A percentile compares a stretch with the other conserved stretches of the same genome.
Conservation (phyloP, 2,329 filamentous ascomycete genomes). For the Aurifilum marmelostoma region DNA sequence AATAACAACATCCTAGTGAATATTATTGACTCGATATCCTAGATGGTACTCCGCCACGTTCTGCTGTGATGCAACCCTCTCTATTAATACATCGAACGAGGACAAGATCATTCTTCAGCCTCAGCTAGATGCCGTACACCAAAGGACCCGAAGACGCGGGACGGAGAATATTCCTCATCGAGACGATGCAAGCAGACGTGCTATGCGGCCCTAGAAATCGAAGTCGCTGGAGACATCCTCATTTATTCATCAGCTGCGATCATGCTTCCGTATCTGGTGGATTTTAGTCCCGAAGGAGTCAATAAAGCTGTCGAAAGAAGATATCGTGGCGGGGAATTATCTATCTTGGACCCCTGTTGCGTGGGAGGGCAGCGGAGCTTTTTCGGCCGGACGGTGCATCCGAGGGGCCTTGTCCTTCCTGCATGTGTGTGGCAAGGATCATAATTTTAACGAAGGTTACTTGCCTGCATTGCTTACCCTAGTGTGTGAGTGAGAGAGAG, state of each 20-base stretch:
- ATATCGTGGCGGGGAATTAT: slow-evolving; percentile 9
- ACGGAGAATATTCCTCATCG: no score
- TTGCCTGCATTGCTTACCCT: not conserved
- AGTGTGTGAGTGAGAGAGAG: no score
- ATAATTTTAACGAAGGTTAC: not conserved
- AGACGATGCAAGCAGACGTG: not conserved
- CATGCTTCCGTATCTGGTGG: not conserved
- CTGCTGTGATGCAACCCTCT: not conserved
- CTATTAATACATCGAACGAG: not conserved
- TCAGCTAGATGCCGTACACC: not conserved
- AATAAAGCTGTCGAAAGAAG: not conserved
- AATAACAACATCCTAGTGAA: not conserved
- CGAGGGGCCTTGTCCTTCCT: not conserved
- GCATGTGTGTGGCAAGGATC: slow-evolving; percentile 7
- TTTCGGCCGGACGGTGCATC: not conserved
- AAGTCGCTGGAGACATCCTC: not conserved
- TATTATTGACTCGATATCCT: not conserved
- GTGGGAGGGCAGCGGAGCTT: slow-evolving; percentile 7
- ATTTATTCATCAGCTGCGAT: not conserved
- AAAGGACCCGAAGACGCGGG: not conserved
- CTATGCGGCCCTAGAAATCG: not conserved
- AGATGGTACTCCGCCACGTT: not conserved
- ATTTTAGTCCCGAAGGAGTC: not conserved
- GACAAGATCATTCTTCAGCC: not conserved
- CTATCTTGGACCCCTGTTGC: not conserved